phyloP scores from a whole-genome alignment of 164 flowering plant genomes.

The Tinospora cordifolia region DNA sequence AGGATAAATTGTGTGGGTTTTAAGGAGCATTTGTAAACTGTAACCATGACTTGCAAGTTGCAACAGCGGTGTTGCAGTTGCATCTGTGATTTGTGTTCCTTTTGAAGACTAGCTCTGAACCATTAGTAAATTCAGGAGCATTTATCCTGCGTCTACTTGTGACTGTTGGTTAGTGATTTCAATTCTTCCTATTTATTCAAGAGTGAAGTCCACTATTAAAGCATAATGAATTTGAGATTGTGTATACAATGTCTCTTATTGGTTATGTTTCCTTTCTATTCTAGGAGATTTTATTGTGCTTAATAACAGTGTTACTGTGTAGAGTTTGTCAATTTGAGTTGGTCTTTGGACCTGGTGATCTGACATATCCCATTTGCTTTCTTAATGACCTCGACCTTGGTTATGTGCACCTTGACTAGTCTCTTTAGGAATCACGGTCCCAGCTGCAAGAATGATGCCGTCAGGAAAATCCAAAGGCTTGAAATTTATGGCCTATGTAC shows the following conservation, averaged over 20 bases:
- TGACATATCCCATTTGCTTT: background rate
- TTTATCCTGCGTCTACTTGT: background rate
- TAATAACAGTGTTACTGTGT: background rate
- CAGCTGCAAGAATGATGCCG: too few relatives aligned
- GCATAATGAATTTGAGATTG: background rate
- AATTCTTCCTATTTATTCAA: background rate
- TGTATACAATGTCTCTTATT: background rate
- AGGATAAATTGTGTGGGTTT: background rate
- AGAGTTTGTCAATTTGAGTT: background rate
- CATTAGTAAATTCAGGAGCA: background rate
- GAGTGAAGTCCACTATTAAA: background rate
- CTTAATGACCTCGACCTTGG: too few relatives aligned
- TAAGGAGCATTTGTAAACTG: slow-evolving; percentile 2
- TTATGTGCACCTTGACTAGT: too few relatives aligned
- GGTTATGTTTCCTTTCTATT: background rate
- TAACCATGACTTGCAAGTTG: background rate
- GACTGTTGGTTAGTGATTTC: too few relatives aligned
- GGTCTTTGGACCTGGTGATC: background rate
- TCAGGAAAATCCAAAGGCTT: too few relatives aligned
- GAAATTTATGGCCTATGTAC: too few relatives aligned
- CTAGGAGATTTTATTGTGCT: background rate
- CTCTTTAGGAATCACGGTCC: too few relatives aligned
- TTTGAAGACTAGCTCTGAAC: background rate
- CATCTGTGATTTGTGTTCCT: background rate
- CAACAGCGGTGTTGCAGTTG: background rate